phyloP scores from a whole-genome alignment of 345 rosid genomes.

The sweet orange (Citrus sinensis) region DNA sequence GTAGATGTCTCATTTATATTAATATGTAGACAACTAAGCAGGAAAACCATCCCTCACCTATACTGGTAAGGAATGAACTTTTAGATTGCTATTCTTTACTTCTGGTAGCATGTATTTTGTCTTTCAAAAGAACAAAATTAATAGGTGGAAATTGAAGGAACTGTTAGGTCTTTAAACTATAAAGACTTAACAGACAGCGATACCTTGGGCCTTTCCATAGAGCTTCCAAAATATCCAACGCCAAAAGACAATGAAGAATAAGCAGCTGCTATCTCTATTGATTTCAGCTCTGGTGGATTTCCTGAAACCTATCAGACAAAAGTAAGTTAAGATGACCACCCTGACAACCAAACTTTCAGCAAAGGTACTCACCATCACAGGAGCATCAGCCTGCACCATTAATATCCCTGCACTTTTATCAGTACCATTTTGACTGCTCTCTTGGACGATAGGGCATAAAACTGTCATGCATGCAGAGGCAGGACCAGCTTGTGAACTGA shows the following conservation, averaged over 20 bases:
- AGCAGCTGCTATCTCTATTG: conserved; percentile 89
- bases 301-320: conserved; percentile 43
- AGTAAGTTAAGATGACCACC: conserved; percentile 3
- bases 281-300: conserved; percentile 48
- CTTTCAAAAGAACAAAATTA: too few relatives aligned
- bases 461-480: conserved; percentile 84
- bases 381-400: conserved; percentile 80
- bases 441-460: conserved; percentile 48
- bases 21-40: not conserved
- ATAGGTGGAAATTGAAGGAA: not conserved
- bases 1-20: not conserved
- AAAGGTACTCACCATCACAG: conserved; percentile 41
- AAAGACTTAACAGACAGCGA: conserved; percentile 1
- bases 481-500: conserved; percentile 88
- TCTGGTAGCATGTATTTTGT: not conserved
- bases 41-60: not conserved
- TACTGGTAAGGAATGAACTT: not conserved
- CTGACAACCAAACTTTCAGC: not conserved
- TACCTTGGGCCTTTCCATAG: conserved; percentile 87
- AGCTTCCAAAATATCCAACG: conserved; percentile 84
- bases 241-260: conserved; percentile 81
- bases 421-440: conserved; percentile 32
- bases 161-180: not conserved
- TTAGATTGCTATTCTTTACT: not conserved
- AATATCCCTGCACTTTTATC: conserved; percentile 74